Base-by-base conservation (phyloP, 2,329 filamentous ascomycete species). In the Colletotrichum cereale region DNA sequence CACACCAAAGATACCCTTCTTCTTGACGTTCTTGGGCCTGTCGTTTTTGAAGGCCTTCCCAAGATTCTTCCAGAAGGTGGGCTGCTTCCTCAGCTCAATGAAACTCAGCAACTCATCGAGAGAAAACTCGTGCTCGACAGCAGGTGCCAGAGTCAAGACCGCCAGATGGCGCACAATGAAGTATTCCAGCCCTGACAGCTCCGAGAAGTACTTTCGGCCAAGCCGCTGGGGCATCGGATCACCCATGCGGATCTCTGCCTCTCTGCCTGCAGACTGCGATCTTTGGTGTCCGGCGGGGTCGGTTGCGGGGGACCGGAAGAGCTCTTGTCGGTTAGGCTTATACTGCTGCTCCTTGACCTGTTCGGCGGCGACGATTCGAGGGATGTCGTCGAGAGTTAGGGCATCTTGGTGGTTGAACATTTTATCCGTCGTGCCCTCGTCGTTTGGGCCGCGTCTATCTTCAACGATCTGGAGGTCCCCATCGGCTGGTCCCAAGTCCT, bases 1-100 rank as follows among this genome's bases (percentile, higher is more conserved):
- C 36, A 98, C 93, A 48, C 96, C 94, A 79, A 99, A 99, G 31
- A 97, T 91, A 50, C 94, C 96, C 85, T 97, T 97, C 85, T 97
- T 97, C 84, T 97, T 97, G 75, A 89, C 88, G 40, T 83, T 88
- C 80, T 95, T 94, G 76, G 86, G 88, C 75, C 90, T 92, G 76
- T 96, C 93, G 75, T 94, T 94, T 81, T 96, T 96, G 82, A 98
- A 97, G 1, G 95, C 96, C 79, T 98, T 97, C 73, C 95, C 96
- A 74, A 99, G 95, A 77, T 98, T 98, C 81, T 96, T 96, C 96
- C 96, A 99, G 82, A 99, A 97, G 0, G 94, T 98, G 31, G 94
- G 91, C 73, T 88, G 86, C 75, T 97, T 97, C 78, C 94, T 92
- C 2, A 94, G 94, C 81, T 99, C 96, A 73, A 99, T 98, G 61